Evolutionary conservation across 106 monocot genomes (phyloP), one percentile per base, ranked within the genome.

Genomic region (Apostasia shenzhenica): DNA sequence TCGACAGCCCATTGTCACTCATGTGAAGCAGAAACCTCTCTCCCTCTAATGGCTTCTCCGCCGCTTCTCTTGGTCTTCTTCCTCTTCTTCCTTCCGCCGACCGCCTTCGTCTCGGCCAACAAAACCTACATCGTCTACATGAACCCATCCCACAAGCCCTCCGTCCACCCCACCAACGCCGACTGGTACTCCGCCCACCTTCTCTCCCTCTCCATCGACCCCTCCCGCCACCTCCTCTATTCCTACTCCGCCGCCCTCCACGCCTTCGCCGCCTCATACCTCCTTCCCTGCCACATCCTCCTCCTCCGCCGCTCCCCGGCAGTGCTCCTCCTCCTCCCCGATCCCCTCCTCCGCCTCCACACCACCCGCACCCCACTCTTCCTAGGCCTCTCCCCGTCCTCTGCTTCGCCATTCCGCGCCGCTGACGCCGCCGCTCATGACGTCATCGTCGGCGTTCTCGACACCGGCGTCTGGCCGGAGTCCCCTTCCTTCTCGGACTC

Each of bases 381-480:
- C 47, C 85, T 78, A 43, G 58, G 66, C 37, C 77, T 63, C 56
- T 57, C 55, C 42, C 60, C 54, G 11, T 41, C 37, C 66, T 40
- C 68, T 68, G 40, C 59, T 11, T 55, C 74, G 10, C 48, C 61
- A 41, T 44, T 42, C 38, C 51, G 37, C 56, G 42, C 63, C 61
- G 58, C 64, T 8, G 14, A 56, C 48, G 45, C 49, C 50, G 55
- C 79, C 45, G 6, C 61, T 10, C 9, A 8, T 7, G 76, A 80
- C 48, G 82, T 83, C 57, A 67, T 87, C 57, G 45, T 87, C 46
- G 86, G 83, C 44, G 77, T 87, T 14, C 72, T 87, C 45, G 86
- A 87, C 64, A 87, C 86, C 13, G 86, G 86, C 48, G 72, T 83
- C 10, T 87, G 86, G 86, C 86, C 86, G 45, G 83, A 83, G 63